Percentiles rank a stretch among this genome's conserved stretches.
phyloP scores from a whole-genome alignment of 352 stramenopile species.

The Phytophthora sp. region DNA sequence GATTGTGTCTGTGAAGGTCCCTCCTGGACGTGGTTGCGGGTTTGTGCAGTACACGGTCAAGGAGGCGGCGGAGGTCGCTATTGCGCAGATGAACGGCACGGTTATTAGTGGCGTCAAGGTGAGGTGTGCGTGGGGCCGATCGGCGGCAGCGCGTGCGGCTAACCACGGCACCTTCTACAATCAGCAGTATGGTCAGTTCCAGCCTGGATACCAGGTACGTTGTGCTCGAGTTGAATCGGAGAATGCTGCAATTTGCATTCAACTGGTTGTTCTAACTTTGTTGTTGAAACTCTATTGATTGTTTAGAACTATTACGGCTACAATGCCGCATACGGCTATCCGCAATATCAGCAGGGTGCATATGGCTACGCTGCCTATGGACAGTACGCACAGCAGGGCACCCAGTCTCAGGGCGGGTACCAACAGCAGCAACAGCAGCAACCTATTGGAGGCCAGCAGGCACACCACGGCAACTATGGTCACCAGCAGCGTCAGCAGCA shows the following conservation, averaged over 20 bases:
- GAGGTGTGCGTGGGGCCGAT: conserved; percentile 89
- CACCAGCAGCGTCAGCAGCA: conserved; percentile 44
- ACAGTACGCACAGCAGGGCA: conserved; percentile 53
- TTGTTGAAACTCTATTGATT: neutral
- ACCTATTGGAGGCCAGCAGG: conserved; percentile 40
- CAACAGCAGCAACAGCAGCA: conserved; percentile 44
- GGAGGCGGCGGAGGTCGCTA: conserved; percentile 84
- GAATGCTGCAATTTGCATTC: neutral
- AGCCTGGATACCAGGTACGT: conserved; percentile 51
- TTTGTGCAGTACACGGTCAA: conserved; percentile 91
- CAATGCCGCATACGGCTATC: conserved; percentile 54
- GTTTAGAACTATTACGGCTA: conserved; percentile 71
- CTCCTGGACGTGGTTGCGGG: conserved; percentile 86
- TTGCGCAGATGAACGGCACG: conserved; percentile 89
- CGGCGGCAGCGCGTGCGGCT: conserved; percentile 59
- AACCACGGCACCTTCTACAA: conserved; percentile 52
- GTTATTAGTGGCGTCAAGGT: conserved; percentile 84
- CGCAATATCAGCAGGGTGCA: conserved; percentile 37
- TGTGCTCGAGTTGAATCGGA: neutral
- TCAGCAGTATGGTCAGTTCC: conserved; percentile 61
- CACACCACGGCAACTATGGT: conserved; percentile 41
- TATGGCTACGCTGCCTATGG: conserved; percentile 67
- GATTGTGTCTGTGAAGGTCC: conserved; percentile 51
- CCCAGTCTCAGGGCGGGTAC: conserved; percentile 45
- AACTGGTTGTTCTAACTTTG: conserved; percentile 4